A percentile compares a stretch with the other conserved stretches of the same genome.
phyloP scores from a whole-genome alignment of 2,329 filamentous ascomycete genomes.

The Alternaria sp. region DNA sequence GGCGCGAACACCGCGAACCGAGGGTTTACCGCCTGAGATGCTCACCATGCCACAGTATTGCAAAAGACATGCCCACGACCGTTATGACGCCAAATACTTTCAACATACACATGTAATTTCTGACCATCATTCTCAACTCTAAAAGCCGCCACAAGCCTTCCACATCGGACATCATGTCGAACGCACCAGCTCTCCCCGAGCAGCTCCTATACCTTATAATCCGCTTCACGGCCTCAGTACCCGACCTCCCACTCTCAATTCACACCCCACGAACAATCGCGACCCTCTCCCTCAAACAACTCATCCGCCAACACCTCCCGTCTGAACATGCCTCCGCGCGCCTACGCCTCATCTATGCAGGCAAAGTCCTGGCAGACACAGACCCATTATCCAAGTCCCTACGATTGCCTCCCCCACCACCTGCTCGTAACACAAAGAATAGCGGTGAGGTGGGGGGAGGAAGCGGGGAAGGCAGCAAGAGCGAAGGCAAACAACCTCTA shows the following conservation, averaged over 20 bases:
- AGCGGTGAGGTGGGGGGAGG: constrained; percentile 26
- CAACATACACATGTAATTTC: constrained; percentile 9
- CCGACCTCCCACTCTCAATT: constrained; percentile 83
- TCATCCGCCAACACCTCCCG: constrained; percentile 77
- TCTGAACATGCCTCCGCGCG: constrained; percentile 69
- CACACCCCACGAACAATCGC: constrained; percentile 72
- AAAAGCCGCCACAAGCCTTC: constrained; percentile 13
- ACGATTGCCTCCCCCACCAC: constrained; percentile 67
- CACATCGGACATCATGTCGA: constrained; percentile 37
- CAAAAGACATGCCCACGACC: constrained; percentile 6
- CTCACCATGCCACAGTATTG: constrained; percentile 11
- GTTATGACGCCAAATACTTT: constrained; percentile 13
- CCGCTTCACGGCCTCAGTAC: constrained; percentile 85
- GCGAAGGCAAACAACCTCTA: constrained; percentile 73
- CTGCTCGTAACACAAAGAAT: constrained; percentile 44
- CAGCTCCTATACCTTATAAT: constrained; percentile 76
- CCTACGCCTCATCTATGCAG: constrained; percentile 88
- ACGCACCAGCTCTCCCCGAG: constrained; percentile 43
- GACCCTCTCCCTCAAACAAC: constrained; percentile 79
- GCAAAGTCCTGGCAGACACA: constrained; percentile 81
- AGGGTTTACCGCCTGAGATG: constrained; percentile 18
- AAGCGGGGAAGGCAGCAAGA: constrained; percentile 47
- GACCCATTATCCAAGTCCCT: constrained; percentile 74
- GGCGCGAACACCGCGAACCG: constrained; percentile 12
- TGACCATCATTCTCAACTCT: constrained; percentile 6